Base-by-base conservation (phyloP, 495 filamentous ascomycete species). In the Xylaria intraflava region DNA sequence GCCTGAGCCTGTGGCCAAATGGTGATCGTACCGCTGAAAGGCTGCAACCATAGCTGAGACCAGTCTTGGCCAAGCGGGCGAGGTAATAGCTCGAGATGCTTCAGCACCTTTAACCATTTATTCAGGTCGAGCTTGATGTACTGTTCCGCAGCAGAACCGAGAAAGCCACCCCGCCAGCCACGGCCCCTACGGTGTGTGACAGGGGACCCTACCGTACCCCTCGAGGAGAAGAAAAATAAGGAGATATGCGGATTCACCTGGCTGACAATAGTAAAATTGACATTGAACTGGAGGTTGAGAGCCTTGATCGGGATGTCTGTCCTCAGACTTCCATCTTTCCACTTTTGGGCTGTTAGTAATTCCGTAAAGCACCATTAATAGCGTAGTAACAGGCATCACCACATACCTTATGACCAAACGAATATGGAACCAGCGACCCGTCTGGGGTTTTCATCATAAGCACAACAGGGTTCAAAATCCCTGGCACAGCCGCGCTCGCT, bases 191-290 rank as follows among this genome's bases (percentile, higher is more conserved):
- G 87, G 67, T 98, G 93, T 0, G 93, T 96, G 30, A 98, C 93
- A 23, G 93, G 93, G 22, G 88, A 83, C 29, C 93, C 93, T 38
- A 97, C 90, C 1, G 85, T 83, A 12, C 93, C 93, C 31, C 94
- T 82, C 3, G 90, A 91, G 27, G 87, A 92, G 75, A 97, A 98
- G 76, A 98, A 96, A 78, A 98, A 97, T 16, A 96, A 81, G 61
- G 95, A 96, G 69, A 98, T 87, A 65, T 97, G 93, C 1, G 94
- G 93, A 65, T 98, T 98, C 27, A 96, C 92, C 70, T 98, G 93
- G 49, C 82, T 87, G 65, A 98, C 93, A 57, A 98, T 90, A 51
- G 87, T 88, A 69, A 97, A 98, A 58, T 91, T 95, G 61, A 97
- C 94, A 67, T 96, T 96, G 79, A 97, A 97, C 66, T 96, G 89